These are phyloP conservation scores for Isabelozyma rhagii DNA, from an alignment of 805 yeast species.

Conservation along the genomic window DNA sequence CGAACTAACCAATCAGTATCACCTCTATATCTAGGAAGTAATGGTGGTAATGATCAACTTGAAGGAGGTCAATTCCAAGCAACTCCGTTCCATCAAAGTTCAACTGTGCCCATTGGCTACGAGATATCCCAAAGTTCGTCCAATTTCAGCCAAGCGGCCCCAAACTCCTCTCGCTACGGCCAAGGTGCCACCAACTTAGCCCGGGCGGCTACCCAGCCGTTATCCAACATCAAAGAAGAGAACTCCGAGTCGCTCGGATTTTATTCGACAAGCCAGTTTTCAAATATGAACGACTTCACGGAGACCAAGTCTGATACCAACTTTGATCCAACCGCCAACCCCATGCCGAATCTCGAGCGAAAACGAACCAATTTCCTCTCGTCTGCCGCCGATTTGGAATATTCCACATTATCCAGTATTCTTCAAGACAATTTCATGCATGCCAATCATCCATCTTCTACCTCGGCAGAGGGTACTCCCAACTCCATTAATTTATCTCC, in stretches of 20 bases:
- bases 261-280: background rate
- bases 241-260: background rate
- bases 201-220: background rate
- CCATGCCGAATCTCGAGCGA: slow-evolving; percentile 5
- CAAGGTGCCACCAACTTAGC: slow-evolving; percentile 1
- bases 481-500: slow-evolving; percentile 32
- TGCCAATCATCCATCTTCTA: slow-evolving; percentile 14
- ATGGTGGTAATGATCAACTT: background rate
- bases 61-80: background rate
- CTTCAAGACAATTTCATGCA: slow-evolving; percentile 45
- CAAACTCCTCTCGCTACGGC: background rate
- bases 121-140: background rate
- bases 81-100: slow-evolving; percentile 12
- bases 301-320: background rate
- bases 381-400: slow-evolving; percentile 70
- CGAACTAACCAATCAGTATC: background rate
- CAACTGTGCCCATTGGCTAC: slow-evolving; percentile 1
- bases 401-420: slow-evolving; percentile 64
- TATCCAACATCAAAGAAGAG: background rate
- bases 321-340: background rate
- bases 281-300: background rate
- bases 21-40: slow-evolving; percentile 3
- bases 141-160: background rate
- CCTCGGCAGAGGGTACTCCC: slow-evolving; percentile 39
- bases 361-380: slow-evolving; percentile 53